Base-by-base conservation (phyloP, 2,329 filamentous ascomycete species). In the Trichoderma polysporum region DNA sequence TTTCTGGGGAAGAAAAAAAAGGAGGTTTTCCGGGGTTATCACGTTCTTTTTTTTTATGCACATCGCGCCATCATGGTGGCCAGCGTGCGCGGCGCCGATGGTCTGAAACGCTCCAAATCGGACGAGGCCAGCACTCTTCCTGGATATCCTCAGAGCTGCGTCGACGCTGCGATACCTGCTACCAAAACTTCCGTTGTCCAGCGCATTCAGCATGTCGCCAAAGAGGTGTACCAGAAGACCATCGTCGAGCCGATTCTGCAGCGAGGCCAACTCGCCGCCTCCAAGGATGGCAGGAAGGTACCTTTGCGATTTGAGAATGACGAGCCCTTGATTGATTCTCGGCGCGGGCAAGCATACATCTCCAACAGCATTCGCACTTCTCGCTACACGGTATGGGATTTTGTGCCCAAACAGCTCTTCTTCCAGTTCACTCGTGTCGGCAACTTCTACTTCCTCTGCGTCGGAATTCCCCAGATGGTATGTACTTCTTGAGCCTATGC, bases 341-440 rank as follows among this genome's bases (percentile, higher is more conserved):
- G 84, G 64, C 82, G 84, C 31, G 84, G 83, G 50, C 77, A 79
- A 49, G 71, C 80, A 7, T 87, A 83, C 75, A 74, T 86, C 53
- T 83, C 83, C 63, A 87, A 87, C 76, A 88, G 84, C 71, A 94
- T 97, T 70, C 88, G 92, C 49, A 94, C 91, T 0, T 93, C 91
- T 70, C 88, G 93, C 56, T 97, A 97, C 76, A 95, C 89, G 22
- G 78, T 92, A 2, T 93, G 89, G 84, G 91, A 94, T 76, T 97
- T 97, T 76, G 78, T 97, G 15, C 93, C 93, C 2, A 91, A 92
- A 69, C 93, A 97, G 75, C 77, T 97, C 17, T 85, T 94, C 68
- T 93, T 93, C 64, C 93, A 97, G 74, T 95, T 95, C 75, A 91
- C 91, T 8, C 91, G 94, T 69, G 80, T 97, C 56, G 91, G 91